A percentile compares a stretch with the other conserved stretches of the same genome.
phyloP scores from a whole-genome alignment of 2,329 filamentous ascomycete genomes.

The Juglanconis sp. region DNA sequence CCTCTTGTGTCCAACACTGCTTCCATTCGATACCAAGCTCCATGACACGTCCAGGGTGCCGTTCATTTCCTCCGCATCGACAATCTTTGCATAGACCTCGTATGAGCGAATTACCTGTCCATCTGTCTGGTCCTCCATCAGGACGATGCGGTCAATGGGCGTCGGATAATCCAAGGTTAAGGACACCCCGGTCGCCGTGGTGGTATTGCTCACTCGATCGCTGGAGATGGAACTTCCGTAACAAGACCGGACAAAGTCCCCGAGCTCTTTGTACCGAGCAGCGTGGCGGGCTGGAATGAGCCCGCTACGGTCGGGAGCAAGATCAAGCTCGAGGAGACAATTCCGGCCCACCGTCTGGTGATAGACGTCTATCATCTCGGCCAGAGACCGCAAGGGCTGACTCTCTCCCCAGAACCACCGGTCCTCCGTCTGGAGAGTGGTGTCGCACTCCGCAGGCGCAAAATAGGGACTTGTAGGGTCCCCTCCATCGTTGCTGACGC shows the following conservation, averaged over 20 bases:
- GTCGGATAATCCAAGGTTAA: constrained; percentile 18
- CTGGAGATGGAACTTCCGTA: constrained; percentile 1
- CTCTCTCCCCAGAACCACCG: constrained; percentile 25
- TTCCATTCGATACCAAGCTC: constrained; percentile 23
- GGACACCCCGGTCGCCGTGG: not conserved
- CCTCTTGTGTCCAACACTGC: constrained; percentile 25
- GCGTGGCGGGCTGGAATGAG: constrained; percentile 22
- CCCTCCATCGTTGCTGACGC: constrained; percentile 21
- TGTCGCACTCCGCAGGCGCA: constrained; percentile 24
- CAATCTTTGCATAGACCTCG: constrained; percentile 20
- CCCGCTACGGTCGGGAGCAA: constrained; percentile 24
- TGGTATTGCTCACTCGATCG: not conserved
- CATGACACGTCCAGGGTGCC: constrained; percentile 19
- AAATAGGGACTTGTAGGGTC: constrained; percentile 23
- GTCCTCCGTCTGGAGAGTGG: constrained; percentile 22
- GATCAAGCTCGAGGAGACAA: constrained; percentile 24
- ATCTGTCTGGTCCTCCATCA: constrained; percentile 27
- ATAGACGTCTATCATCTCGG: constrained; percentile 25
- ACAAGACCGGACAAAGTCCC: constrained; percentile 21
- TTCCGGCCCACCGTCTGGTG: constrained; percentile 25
- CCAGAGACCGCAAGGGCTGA: constrained; percentile 21
- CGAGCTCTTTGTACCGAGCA: constrained; percentile 24
- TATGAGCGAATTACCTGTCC: constrained; percentile 26
- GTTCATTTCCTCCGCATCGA: constrained; percentile 12
- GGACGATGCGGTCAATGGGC: constrained; percentile 22